These are phyloP conservation scores for Nicotiana tabacum DNA, from an alignment of 257 asterid genomes.

Conservation along the genomic window DNA sequence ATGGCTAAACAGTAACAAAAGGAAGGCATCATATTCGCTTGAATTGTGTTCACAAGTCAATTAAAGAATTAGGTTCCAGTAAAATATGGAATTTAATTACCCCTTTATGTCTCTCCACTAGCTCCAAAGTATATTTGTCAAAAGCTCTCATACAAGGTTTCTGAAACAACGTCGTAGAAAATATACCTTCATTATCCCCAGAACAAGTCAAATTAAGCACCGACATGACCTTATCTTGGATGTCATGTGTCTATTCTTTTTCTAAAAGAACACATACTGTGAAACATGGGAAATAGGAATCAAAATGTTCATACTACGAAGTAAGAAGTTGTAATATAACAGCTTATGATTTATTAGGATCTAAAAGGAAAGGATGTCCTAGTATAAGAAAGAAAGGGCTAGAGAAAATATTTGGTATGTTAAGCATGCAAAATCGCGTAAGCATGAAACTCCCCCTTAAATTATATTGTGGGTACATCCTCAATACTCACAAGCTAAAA, in stretches of 20 bases:
- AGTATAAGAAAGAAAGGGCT: no score
- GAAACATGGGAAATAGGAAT: neutral
- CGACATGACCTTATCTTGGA: neutral
- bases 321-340: neutral
- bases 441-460: neutral
- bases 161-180: neutral
- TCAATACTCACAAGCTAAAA: neutral
- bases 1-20: neutral
- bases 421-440: neutral
- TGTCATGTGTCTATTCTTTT: neutral
- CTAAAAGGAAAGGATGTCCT: no score
- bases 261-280: neutral
- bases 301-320: neutral
- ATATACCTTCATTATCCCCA: neutral
- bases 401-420: no score
- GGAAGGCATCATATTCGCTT: neutral
- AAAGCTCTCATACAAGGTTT: neutral
- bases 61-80: conserved; percentile 1
- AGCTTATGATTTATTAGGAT: no score
- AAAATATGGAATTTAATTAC: neutral
- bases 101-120: neutral
- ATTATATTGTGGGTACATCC: neutral
- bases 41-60: neutral
- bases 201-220: neutral
- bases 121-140: neutral